Evolutionary conservation across 2,329 filamentous ascomycete genomes (phyloP).

Genomic region (Fusarium sp.): DNA sequence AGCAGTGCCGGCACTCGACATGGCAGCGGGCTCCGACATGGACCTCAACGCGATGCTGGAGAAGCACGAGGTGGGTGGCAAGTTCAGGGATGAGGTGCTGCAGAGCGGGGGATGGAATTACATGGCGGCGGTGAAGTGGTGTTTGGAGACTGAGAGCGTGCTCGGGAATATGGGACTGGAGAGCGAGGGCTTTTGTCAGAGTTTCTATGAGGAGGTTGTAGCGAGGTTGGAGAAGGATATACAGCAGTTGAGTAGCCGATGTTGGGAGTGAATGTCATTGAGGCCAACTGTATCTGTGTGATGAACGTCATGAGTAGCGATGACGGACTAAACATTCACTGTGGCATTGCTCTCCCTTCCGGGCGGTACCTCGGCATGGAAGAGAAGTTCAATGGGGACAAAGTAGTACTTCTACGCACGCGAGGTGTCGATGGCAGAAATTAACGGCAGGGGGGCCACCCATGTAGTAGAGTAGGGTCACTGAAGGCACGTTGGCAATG

Average conservation of each 20-base stretch:
- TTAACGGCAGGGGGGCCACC: too few relatives aligned
- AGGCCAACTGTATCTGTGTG: background rate
- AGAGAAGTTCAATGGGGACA: background rate
- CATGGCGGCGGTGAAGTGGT: background rate
- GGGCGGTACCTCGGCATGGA: background rate
- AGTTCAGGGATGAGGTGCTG: background rate
- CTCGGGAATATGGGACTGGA: background rate
- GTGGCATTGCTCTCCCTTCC: background rate
- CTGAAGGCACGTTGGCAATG: too few relatives aligned
- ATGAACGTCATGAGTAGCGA: background rate
- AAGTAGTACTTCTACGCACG: too few relatives aligned
- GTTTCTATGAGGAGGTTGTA: background rate
- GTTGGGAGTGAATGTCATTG: background rate
- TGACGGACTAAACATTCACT: background rate
- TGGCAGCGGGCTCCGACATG: background rate
- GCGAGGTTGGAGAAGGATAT: background rate
- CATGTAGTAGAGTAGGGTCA: too few relatives aligned
- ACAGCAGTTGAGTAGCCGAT: background rate
- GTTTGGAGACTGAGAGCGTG: background rate
- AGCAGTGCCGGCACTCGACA: background rate
- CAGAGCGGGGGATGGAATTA: background rate
- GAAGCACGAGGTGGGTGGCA: background rate
- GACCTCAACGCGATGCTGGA: background rate
- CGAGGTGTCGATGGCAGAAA: too few relatives aligned
- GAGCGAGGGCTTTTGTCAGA: background rate